Base-by-base conservation (phyloP, 192 early-diverging fungal genomes). In the Diversispora eburnea region DNA sequence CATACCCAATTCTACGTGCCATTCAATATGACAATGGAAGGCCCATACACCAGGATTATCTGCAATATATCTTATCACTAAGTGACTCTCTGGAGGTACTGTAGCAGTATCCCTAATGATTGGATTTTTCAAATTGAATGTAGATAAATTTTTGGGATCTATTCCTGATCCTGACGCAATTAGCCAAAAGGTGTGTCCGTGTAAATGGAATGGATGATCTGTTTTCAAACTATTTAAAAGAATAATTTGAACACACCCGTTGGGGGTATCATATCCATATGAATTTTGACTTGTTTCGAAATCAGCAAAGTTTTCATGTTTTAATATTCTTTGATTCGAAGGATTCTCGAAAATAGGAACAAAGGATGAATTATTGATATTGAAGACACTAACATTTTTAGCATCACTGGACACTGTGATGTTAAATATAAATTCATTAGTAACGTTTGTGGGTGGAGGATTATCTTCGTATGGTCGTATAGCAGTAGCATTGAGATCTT, bases 71-170 rank as follows among this genome's bases (percentile, higher is more conserved):
- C 67, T 43, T n/a, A 76, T 46, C n/a, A 63, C 25, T 43, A 85
- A 84, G 68, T 87, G 91, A 65, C 89, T 83, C 78, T 85, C 81
- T 66, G 82, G 82, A 10, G 89, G 89, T 5, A 94, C 83, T 6
- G 83, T 77, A n/a, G 94, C 84, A 5, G 89, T 91, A 75, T 96
- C 94, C 73, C 94, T 88, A 15, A 87, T 83, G 12, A 87, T 68
- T 4, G 93, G 93, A 62, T 87, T 88, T 20, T 83, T 63, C 19
- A 79, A 72, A 49, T 80, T 77, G 51, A 84, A 77, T 41, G 79
- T 77, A 20, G 79, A 74, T 55, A 77, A 77, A 70, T 78, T 42
- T n/a, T 71, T 52, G 52, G 56, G 51, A 17, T 54, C 51, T 17
- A 43, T 78, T 61, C 33, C 78, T 74, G 46, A 61, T 47, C 8